Conservation (phyloP, 225 moss, liverwort and hornwort genomes). For the Asterella californica region DNA sequence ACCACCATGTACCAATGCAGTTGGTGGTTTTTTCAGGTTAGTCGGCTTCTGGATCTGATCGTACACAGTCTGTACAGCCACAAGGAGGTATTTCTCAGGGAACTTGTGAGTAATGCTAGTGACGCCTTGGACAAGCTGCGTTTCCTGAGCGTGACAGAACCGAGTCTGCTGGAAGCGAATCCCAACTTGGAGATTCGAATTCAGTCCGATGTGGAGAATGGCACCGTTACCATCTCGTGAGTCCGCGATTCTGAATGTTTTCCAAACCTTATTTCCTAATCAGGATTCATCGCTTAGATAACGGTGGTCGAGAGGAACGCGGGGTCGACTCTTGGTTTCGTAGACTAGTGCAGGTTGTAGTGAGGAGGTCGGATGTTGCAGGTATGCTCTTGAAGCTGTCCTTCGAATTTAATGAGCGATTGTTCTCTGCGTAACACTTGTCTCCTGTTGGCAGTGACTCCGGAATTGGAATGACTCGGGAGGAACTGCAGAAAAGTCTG, state of each 20-base stretch:
- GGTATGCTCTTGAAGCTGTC: neutral
- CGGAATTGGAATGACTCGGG: conserved; percentile 91
- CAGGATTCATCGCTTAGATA: no score
- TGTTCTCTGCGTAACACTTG: neutral
- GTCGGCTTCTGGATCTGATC: conserved; percentile 83
- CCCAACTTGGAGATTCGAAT: conserved; percentile 81
- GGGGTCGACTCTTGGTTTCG: neutral
- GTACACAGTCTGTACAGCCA: conserved; percentile 94
- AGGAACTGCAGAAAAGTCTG: conserved; percentile 74
- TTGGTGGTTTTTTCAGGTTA: conserved; percentile 46
- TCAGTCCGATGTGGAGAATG: conserved; percentile 62
- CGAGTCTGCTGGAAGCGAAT: conserved; percentile 68
- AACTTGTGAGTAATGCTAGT: conserved; percentile 93
- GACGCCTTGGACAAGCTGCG: conserved; percentile 96
- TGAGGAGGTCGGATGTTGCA: neutral
- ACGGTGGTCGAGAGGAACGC: no score
- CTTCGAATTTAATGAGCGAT: neutral
- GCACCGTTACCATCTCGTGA: conserved; percentile 77
- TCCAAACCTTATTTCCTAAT: no score
- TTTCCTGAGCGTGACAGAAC: conserved; percentile 87
- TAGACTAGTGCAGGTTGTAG: neutral
- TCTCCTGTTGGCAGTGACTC: conserved; percentile 53
- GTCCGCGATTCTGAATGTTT: conserved; percentile 1
- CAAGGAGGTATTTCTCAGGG: conserved; percentile 88
- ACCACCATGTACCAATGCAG: no score